Conservation (phyloP, 2,329 filamentous ascomycete genomes). For the Parasarocladium wereldwijsianum region DNA sequence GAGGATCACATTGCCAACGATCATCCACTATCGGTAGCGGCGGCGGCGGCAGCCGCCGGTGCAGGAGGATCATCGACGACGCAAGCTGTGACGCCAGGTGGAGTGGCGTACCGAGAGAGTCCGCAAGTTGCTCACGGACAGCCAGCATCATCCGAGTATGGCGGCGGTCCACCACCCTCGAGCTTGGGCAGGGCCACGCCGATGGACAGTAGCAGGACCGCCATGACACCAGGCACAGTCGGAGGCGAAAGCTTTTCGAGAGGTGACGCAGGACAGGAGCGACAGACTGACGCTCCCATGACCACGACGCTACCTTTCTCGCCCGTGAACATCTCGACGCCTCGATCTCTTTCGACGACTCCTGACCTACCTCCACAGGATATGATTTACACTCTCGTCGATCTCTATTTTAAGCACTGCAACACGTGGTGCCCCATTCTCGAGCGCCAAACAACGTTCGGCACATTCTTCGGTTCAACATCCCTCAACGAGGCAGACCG, state of each 20-base stretch:
- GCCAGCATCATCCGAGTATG: conserved; percentile 3
- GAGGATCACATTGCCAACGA: conserved; percentile 24
- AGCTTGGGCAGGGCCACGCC: conserved; percentile 4
- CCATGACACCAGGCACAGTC: conserved; percentile 1
- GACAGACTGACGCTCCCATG: background rate
- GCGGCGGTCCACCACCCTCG: conserved; percentile 1
- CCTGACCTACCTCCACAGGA: conserved; percentile 43
- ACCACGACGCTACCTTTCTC: background rate
- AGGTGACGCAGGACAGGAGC: conserved; percentile 1
- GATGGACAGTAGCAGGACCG: conserved; percentile 1
- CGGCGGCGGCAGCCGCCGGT: conserved; percentile 1
- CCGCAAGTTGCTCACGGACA: conserved; percentile 1
- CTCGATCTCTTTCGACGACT: conserved; percentile 19
- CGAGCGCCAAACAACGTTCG: conserved; percentile 26
- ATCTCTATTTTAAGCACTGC: conserved; percentile 49
- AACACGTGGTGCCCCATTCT: conserved; percentile 41
- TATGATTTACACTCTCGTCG: conserved; percentile 42
- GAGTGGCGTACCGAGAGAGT: background rate
- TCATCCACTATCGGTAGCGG: conserved; percentile 5
- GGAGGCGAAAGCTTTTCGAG: background rate
- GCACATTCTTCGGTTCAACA: conserved; percentile 24
- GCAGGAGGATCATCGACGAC: conserved; percentile 6
- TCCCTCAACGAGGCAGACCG: conserved; percentile 23
- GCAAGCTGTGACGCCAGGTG: conserved; percentile 1
- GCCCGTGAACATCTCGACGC: conserved; percentile 1